Evolutionary conservation across 768 basidiomycete genomes (phyloP), one percentile per base, ranked within the genome.

Genomic region (Rickenella mellea): DNA sequence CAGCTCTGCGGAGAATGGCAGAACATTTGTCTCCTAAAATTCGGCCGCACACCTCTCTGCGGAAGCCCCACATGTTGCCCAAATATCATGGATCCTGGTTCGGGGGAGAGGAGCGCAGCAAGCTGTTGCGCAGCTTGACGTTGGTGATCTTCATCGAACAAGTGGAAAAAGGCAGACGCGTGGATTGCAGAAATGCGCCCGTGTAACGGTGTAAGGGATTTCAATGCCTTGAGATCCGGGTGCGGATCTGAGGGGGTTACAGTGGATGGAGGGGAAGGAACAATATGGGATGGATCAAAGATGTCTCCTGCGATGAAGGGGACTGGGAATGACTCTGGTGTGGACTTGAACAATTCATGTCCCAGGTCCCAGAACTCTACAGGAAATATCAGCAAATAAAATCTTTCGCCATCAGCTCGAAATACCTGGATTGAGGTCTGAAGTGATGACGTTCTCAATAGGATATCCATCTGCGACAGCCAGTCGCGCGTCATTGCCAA

Each of bases 301-400:
- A 57, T 64, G 45, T 84, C 68, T 1, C 80, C 81, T 12, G 64
- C 56, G 11, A 83, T 41, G 52, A 83, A 83, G 0, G 61, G 54
- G 0, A 66, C 73, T 1, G 76, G 73, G 55, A 76, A 81, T 0
- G 68, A 64, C 27, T 68, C 59, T 0, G 71, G 67, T 0, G 64
- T 74, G 3, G 71, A 66, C 40, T 55, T 66, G 60, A 80, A 84
- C 12, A 83, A 62, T 31, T 71, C 62, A 46, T 83, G 78, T 1
- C 80, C 80, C 5, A 71, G 61, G 3, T 74, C 64, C 79, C 78
- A 82, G 47, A 76, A 75, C 6, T 60, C 79, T 80, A 43, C 14
- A 21, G n/a, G 5, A 19, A 3, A 17, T 12, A 10, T 20, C n/a
- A n/a, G n/a, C n/a, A n/a, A n/a, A n/a, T n/a, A n/a, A n/a, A n/a